Evolutionary conservation across 2,329 filamentous ascomycete genomes (phyloP), one percentile per base, ranked within the genome.

Genomic region (Cladosporium sphaerospermum): DNA sequence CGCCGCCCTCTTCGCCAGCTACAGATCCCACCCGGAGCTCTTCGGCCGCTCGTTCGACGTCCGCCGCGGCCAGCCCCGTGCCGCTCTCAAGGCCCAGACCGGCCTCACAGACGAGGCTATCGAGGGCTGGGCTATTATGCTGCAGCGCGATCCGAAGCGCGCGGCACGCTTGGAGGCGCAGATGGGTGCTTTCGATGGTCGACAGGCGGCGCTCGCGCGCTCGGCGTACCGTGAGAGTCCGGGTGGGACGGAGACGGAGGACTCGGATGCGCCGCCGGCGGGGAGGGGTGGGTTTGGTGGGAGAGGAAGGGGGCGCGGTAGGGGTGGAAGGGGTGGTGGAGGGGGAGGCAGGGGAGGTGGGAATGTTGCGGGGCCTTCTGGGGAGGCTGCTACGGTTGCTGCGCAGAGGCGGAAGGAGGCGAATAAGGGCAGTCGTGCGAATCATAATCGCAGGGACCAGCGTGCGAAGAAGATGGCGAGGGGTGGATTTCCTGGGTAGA

Each of bases 81-180:
- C 69, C 6, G 79, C 79, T 33, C 67, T 99, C 45, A 86, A 84
- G 60, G 78, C 79, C 18, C 84, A 90, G 55, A 95, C 89, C 1
- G 85, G 85, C 3, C 89, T 96, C 89, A 90, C 89, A 0, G 91
- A 97, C 61, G 92, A 97, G 70, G 84, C 86, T 2, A 86, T 99
- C 33, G 93, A 97, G 70, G 93, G 93, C 4, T 99, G 92, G 91
- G 89, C 81, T 0, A 74, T 96, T 45, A 95, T 97, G 88, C 71
- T 96, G 7, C 73, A 76, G 10, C 80, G 91, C 32, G 86, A 92
- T 61, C 79, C 87, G 1, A 80, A 81, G 62, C 79, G 85, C 55
- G 74, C 85, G 67, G 80, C 81, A 53, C 78, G 80, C 53, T 71
- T 97, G 41, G 88, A 96, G 69, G 78, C 78, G 47, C 85, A 83